A percentile compares a stretch with the other conserved stretches of the same genome.
These are phyloP conservation scores for Orychophragmus violaceus DNA, from an alignment of 345 rosid genomes.

Conservation along the genomic window DNA sequence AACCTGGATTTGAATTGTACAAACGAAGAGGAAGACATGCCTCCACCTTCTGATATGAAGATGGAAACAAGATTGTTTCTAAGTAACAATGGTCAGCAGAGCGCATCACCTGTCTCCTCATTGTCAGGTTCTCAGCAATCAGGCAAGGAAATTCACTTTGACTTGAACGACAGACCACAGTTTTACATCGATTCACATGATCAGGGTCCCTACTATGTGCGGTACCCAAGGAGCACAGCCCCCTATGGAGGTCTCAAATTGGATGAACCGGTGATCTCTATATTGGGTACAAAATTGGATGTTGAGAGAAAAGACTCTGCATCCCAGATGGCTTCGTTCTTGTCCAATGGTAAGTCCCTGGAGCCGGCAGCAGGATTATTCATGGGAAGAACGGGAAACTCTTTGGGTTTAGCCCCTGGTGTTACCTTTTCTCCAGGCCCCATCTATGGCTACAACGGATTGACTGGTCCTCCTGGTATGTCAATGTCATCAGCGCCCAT, in stretches of 20 bases:
- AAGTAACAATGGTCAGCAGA: slow-evolving; percentile 53
- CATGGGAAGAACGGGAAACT: slow-evolving; percentile 46
- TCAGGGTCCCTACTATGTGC: slow-evolving; percentile 36
- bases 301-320: slow-evolving; percentile 44
- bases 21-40: slow-evolving; percentile 62
- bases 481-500: slow-evolving; percentile 50
- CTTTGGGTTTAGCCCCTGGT: slow-evolving; percentile 52
- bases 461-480: slow-evolving; percentile 43
- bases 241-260: slow-evolving; percentile 42
- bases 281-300: slow-evolving; percentile 73
- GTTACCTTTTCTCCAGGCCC: slow-evolving; percentile 54
- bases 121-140: slow-evolving; percentile 65
- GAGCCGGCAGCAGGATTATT: slow-evolving; percentile 42
- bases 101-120: slow-evolving; percentile 73
- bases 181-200: slow-evolving; percentile 45
- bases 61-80: slow-evolving; percentile 42
- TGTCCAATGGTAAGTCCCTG: slow-evolving; percentile 54
- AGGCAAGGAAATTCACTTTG: slow-evolving; percentile 53
- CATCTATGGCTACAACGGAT: slow-evolving; percentile 52
- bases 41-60: slow-evolving; percentile 40
- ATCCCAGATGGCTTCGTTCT: slow-evolving; percentile 41
- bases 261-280: slow-evolving; percentile 57
- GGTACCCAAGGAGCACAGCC: slow-evolving; percentile 31
- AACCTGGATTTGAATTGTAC: slow-evolving; percentile 70
- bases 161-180: slow-evolving; percentile 81